Evolutionary conservation across 441 rosid genomes (phyloP).

Genomic region (Corymbia calophylla): DNA sequence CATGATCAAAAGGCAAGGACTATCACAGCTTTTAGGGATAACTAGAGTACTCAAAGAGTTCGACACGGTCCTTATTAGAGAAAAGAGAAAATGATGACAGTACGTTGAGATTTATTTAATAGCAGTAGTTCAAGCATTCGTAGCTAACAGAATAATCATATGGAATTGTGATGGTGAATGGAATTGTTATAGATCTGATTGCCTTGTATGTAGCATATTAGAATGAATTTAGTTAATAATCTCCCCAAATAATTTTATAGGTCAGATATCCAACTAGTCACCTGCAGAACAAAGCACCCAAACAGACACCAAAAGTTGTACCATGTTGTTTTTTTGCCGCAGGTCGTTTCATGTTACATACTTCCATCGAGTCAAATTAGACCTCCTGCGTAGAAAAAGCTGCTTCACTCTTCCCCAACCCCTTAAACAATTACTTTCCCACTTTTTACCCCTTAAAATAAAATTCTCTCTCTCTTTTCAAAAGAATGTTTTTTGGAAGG

Average conservation of each 20-base stretch:
- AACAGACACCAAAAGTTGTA: slow-evolving; percentile 7
- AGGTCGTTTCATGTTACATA: not conserved
- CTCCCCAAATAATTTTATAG: not conserved
- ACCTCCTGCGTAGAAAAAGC: slow-evolving; percentile 14
- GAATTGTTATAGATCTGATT: not conserved
- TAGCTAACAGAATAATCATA: not conserved
- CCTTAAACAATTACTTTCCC: not conserved
- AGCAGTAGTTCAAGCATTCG: too few species aligned
- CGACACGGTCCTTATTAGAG: not conserved
- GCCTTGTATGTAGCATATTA: not conserved
- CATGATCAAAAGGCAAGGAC: not conserved
- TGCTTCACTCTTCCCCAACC: slow-evolving; percentile 7
- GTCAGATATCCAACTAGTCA: not conserved
- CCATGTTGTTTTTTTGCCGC: slow-evolving; percentile 5
- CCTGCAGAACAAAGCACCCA: not conserved
- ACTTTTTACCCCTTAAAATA: not conserved
- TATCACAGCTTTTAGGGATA: not conserved
- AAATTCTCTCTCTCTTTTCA: not conserved
- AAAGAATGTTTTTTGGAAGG: slow-evolving; percentile 20
- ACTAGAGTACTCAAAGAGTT: not conserved
- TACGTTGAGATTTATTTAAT: not conserved
- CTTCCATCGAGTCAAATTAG: not conserved
- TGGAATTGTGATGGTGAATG: not conserved
- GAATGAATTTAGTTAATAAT: not conserved
- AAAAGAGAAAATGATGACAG: not conserved